These are phyloP conservation scores for Hibiscus syriacus DNA, from an alignment of 345 rosid species.

Conservation along the genomic window DNA sequence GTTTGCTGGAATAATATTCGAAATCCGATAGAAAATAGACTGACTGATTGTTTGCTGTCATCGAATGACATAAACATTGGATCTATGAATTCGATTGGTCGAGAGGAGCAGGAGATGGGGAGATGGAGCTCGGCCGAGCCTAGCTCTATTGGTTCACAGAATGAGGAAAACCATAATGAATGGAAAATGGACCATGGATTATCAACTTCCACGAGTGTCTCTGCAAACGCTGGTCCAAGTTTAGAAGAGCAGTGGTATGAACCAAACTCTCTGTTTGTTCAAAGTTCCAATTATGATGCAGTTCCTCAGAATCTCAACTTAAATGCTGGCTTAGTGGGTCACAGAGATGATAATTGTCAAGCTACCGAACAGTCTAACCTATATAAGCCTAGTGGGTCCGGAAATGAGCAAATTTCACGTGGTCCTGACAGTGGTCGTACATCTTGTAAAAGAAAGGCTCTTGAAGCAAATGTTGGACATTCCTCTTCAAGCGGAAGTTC, in stretches of 20 bases:
- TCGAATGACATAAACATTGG: slow-evolving; percentile 30
- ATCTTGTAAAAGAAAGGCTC: slow-evolving; percentile 74
- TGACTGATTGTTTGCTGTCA: slow-evolving; percentile 43
- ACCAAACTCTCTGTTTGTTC: slow-evolving; percentile 34
- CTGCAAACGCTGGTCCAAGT: slow-evolving; percentile 24
- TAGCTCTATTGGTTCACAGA: slow-evolving; percentile 41
- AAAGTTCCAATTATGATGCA: slow-evolving; percentile 31
- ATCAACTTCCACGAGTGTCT: slow-evolving; percentile 26
- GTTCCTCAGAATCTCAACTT: slow-evolving; percentile 46
- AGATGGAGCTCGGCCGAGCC: slow-evolving; percentile 46
- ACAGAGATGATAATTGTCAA: slow-evolving; percentile 33
- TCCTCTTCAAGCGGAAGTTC: slow-evolving; percentile 51
- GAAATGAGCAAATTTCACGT: slow-evolving; percentile 25
- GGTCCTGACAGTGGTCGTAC: slow-evolving; percentile 41
- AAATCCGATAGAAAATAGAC: slow-evolving; percentile 37
- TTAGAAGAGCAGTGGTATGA: slow-evolving; percentile 41
- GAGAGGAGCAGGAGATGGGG: slow-evolving; percentile 38
- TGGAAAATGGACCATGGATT: slow-evolving; percentile 37
- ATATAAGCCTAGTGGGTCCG: slow-evolving; percentile 31
- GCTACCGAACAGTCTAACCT: slow-evolving; percentile 31
- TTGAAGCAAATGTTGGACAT: slow-evolving; percentile 55
- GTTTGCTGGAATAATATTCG: slow-evolving; percentile 55
- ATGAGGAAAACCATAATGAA: slow-evolving; percentile 34
- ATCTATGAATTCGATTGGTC: slow-evolving; percentile 37
- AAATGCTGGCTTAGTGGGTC: slow-evolving; percentile 46